A percentile compares a stretch with the other conserved stretches of the same genome.
Conservation (phyloP, 352 stramenopile species). For the Pythium diclinum region DNA sequence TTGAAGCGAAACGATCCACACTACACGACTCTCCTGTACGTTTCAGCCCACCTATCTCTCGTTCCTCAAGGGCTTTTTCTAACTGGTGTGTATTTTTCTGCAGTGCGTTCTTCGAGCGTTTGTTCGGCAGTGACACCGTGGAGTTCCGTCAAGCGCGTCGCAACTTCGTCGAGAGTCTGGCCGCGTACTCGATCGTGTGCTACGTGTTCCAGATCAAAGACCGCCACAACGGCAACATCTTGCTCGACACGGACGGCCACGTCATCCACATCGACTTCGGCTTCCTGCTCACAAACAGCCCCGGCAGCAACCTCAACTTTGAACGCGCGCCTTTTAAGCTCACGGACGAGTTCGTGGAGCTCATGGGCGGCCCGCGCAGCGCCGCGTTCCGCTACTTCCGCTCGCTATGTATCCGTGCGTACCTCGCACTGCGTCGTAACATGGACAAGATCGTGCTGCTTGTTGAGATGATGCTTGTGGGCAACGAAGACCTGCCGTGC, state of each 20-base stretch:
- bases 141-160: slow-evolving; percentile 76
- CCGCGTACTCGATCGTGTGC: slow-evolving; percentile 97
- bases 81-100: slow-evolving; percentile 44
- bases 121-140: slow-evolving; percentile 87
- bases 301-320: slow-evolving; percentile 93
- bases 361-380: slow-evolving; percentile 93
- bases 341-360: slow-evolving; percentile 93
- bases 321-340: slow-evolving; percentile 98
- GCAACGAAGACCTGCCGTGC: slow-evolving; percentile 82
- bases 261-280: slow-evolving; percentile 99
- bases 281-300: slow-evolving; percentile 96
- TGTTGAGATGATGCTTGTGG: slow-evolving; percentile 95
- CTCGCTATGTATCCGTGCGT: slow-evolving; percentile 94
- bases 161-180: slow-evolving; percentile 91
- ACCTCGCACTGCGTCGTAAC: slow-evolving; percentile 91
- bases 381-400: slow-evolving; percentile 93
- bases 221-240: slow-evolving; percentile 99
- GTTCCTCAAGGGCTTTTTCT: slow-evolving; percentile 49
- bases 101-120: slow-evolving; percentile 91
- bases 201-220: slow-evolving; percentile 99
- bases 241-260: slow-evolving; percentile 95
- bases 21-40: slow-evolving; percentile 90
- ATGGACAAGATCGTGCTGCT: slow-evolving; percentile 95
- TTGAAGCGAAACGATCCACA: slow-evolving; percentile 90
- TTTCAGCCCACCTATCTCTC: slow-evolving; percentile 27